Percentiles rank a stretch among this genome's conserved stretches.
Conservation (phyloP, 2,329 filamentous ascomycete genomes). For the Aspergillus nomiae region DNA sequence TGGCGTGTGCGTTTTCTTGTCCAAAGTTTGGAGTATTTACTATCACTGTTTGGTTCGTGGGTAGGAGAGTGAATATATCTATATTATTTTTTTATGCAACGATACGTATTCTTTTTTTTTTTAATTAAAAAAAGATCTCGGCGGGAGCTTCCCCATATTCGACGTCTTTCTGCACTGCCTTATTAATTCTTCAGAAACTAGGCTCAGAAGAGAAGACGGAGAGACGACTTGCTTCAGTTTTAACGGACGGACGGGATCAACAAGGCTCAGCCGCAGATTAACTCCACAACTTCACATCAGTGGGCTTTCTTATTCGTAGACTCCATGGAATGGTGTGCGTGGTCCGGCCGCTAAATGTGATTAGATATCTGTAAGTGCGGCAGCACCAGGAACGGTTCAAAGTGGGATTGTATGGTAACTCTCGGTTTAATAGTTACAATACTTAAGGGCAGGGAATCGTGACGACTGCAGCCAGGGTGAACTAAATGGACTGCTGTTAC, state of each 20-base stretch:
- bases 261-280: conserved; percentile 15
- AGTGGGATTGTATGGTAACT: neutral
- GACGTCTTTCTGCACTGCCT: neutral
- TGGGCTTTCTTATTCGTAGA: neutral
- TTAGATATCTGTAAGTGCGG: conserved; percentile 3
- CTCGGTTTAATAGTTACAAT: neutral
- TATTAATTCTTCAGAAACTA: neutral
- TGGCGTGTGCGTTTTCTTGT: conserved; percentile 2
- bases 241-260: conserved; percentile 12
- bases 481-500: neutral
- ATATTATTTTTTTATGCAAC: neutral
- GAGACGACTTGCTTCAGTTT: neutral
- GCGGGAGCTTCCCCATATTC: neutral
- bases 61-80: neutral
- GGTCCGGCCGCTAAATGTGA: neutral
- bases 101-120: neutral
- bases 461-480: neutral
- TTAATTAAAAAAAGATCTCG: neutral
- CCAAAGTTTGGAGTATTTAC: neutral
- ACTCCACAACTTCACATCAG: conserved; percentile 6
- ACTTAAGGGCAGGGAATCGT: neutral
- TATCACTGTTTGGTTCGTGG: neutral
- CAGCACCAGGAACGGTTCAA: conserved; percentile 12
- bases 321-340: neutral
- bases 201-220: neutral